Conservation (phyloP, 2,329 filamentous ascomycete species). For the Xylariaceae sp. region DNA sequence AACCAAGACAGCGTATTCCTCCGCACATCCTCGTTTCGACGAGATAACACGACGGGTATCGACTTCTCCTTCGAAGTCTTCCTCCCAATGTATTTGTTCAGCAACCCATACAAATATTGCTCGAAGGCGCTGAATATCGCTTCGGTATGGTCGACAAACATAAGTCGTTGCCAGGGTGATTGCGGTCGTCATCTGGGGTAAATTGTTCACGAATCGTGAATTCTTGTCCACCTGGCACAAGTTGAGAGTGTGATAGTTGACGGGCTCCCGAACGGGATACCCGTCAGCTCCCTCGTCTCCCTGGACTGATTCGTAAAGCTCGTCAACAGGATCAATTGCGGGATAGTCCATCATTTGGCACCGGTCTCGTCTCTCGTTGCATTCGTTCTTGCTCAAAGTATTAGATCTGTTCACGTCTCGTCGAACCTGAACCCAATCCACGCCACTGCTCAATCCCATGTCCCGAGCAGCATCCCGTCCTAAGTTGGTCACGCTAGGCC, state of each 20-base stretch:
- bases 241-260: conserved; percentile 77
- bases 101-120: conserved; percentile 97
- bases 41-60: conserved; percentile 84
- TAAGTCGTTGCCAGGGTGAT: conserved; percentile 84
- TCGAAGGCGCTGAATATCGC: conserved; percentile 85
- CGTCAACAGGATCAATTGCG: conserved; percentile 84
- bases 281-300: conserved; percentile 89
- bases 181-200: conserved; percentile 79
- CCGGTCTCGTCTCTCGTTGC: conserved; percentile 77
- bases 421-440: conserved; percentile 97
- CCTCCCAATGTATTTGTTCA: conserved; percentile 95
- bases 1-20: conserved; percentile 87
- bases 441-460: conserved; percentile 60
- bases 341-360: conserved; percentile 94
- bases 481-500: conserved; percentile 35
- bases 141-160: conserved; percentile 89
- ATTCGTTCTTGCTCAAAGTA: conserved; percentile 85
- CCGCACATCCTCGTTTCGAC: conserved; percentile 76
- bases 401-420: conserved; percentile 95
- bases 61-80: conserved; percentile 81
- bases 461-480: conserved; percentile 61
- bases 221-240: conserved; percentile 92
- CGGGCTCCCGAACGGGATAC: conserved; percentile 74
- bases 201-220: conserved; percentile 79
- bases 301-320: conserved; percentile 78